Conservation (phyloP, 179 eudicot genomes). For the Beta macrorhiza region DNA sequence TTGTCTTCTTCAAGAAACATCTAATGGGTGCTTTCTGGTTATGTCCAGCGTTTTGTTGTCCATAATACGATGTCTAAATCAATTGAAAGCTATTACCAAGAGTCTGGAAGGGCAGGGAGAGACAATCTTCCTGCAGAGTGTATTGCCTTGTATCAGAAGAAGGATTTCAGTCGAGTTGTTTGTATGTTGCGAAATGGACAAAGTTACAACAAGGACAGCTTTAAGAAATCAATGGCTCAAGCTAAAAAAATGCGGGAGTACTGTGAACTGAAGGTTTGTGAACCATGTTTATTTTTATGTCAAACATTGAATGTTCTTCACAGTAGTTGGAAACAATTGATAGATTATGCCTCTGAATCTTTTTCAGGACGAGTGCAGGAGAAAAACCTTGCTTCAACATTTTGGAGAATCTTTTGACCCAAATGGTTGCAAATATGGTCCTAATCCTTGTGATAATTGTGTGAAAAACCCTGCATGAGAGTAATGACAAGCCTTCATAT, state of each 20-base stretch:
- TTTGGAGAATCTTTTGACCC: constrained; percentile 75
- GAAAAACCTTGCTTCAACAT: constrained; percentile 74
- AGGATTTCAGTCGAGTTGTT: constrained; percentile 92
- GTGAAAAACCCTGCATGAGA: constrained; percentile 44
- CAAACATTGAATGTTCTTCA: not conserved
- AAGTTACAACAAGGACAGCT: constrained; percentile 54
- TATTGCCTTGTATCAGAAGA: constrained; percentile 70
- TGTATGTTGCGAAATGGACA: constrained; percentile 90
- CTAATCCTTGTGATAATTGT: constrained; percentile 91
- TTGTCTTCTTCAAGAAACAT: not conserved
- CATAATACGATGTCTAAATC: constrained; percentile 97
- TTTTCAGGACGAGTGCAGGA: constrained; percentile 75
- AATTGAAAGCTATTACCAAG: constrained; percentile 96
- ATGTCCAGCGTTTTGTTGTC: constrained; percentile 79
- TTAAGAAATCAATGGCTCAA: constrained; percentile 79
- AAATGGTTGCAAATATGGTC: constrained; percentile 57
- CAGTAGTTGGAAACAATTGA: not conserved
- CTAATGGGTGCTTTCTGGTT: constrained; percentile 18
- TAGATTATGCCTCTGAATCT: not conserved
- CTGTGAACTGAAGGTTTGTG: constrained; percentile 81
- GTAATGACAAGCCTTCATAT: constrained; percentile 12
- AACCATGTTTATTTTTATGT: not conserved
- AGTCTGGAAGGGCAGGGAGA: constrained; percentile 98
- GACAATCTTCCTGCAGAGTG: constrained; percentile 81
- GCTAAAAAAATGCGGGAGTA: constrained; percentile 88